Evolutionary conservation across 2,329 filamentous ascomycete species (phyloP).

Genomic region (Dactylellina sp.): DNA sequence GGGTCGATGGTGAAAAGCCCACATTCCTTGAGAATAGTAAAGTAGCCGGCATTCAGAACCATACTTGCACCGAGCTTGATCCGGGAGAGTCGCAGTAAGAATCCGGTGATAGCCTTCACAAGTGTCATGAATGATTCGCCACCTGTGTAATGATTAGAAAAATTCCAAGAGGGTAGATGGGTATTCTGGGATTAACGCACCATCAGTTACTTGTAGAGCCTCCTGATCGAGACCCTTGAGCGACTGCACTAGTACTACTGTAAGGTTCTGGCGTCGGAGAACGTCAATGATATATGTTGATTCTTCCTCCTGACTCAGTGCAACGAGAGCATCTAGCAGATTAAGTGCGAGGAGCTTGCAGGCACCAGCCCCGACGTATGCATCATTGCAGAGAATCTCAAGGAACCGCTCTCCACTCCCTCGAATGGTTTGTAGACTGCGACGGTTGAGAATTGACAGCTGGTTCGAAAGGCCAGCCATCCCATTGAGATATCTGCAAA

Average conservation of each 20-base stretch:
- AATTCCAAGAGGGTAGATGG: neutral
- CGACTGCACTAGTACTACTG: constrained; percentile 88
- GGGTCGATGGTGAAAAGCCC: constrained; percentile 90
- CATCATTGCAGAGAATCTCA: constrained; percentile 91
- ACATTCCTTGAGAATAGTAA: constrained; percentile 82
- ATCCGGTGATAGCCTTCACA: constrained; percentile 80
- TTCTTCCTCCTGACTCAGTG: constrained; percentile 77
- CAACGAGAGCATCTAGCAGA: constrained; percentile 81
- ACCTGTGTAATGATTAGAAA: constrained; percentile 63
- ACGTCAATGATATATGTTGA: constrained; percentile 81
- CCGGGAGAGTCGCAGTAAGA: constrained; percentile 86
- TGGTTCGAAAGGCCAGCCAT: constrained; percentile 71
- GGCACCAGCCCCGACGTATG: constrained; percentile 81
- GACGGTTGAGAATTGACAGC: constrained; percentile 64
- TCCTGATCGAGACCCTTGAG: constrained; percentile 82
- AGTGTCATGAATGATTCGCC: constrained; percentile 70
- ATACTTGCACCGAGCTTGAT: constrained; percentile 85
- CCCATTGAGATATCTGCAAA: constrained; percentile 83
- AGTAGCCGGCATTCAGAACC: constrained; percentile 88
- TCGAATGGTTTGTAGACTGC: constrained; percentile 77
- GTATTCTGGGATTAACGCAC: constrained; percentile 65
- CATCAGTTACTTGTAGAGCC: constrained; percentile 71
- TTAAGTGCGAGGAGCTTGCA: constrained; percentile 88
- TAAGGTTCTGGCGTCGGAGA: constrained; percentile 87
- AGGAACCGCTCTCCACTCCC: constrained; percentile 83